phyloP scores from a whole-genome alignment of 208 protist genomes.

The Leishmania lainsoni region DNA sequence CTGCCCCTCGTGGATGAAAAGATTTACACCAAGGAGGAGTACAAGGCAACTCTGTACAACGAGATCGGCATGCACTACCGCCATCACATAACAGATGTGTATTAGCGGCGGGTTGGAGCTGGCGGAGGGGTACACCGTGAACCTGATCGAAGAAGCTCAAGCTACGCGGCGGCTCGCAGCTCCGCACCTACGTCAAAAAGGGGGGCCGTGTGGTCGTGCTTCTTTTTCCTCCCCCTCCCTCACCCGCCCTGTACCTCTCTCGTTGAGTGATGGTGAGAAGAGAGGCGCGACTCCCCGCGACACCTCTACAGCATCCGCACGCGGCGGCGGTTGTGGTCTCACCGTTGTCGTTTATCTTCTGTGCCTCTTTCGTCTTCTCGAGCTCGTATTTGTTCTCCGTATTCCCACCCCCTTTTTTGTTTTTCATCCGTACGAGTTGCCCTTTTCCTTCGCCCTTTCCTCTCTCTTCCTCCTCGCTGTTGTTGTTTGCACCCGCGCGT shows the following conservation, averaged over 20 bases:
- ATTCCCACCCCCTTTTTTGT: neutral
- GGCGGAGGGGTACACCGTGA: neutral
- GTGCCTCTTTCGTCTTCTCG: neutral
- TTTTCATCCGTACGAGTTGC: neutral
- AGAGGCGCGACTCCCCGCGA: neutral
- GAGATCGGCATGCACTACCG: conserved; percentile 51
- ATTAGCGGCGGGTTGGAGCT: neutral
- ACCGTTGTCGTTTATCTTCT: neutral
- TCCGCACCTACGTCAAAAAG: neutral
- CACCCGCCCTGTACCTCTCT: neutral
- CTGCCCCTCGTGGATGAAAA: conserved; percentile 74
- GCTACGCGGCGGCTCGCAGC: neutral
- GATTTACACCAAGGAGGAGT: conserved; percentile 65
- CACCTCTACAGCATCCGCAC: neutral
- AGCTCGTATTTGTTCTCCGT: neutral
- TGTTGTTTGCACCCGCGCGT: neutral
- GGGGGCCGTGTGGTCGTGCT: neutral
- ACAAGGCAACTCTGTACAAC: conserved; percentile 71
- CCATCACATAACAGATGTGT: conserved; percentile 30
- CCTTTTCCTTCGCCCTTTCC: neutral
- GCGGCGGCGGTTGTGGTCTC: neutral
- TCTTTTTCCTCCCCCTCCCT: neutral
- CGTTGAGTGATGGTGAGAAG: neutral
- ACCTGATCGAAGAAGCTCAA: neutral
- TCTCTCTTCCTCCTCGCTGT: neutral